These are phyloP conservation scores for Rosa chinensis DNA, from an alignment of 306 rosid species.

Conservation along the genomic window DNA sequence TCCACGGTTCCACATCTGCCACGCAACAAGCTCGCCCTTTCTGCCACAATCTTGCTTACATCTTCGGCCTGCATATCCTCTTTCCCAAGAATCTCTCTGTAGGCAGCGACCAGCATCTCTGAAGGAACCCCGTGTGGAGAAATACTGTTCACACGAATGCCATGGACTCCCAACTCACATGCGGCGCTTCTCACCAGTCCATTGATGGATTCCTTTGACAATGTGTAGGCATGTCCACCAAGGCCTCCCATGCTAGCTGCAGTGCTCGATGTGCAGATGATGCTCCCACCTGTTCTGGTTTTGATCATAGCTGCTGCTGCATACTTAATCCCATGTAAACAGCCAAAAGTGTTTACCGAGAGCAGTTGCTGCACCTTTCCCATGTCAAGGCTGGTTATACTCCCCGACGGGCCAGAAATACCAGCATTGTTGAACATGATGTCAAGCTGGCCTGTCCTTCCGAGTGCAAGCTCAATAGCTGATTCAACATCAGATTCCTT, in stretches of 20 bases:
- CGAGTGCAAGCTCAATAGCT: slow-evolving; percentile 49
- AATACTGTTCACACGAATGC: slow-evolving; percentile 69
- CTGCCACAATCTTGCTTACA: slow-evolving; percentile 41
- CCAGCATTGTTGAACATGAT: slow-evolving; percentile 89
- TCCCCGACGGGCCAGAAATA: slow-evolving; percentile 46
- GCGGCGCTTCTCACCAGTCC: slow-evolving; percentile 71
- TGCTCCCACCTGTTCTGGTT: slow-evolving; percentile 51
- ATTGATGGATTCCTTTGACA: slow-evolving; percentile 62
- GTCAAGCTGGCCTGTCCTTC: slow-evolving; percentile 72
- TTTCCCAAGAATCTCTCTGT: slow-evolving; percentile 26
- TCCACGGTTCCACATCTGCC: slow-evolving; percentile 53
- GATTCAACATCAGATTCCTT: slow-evolving; percentile 69
- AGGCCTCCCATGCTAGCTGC: slow-evolving; percentile 75
- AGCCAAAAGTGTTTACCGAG: slow-evolving; percentile 54
- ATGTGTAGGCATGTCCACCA: slow-evolving; percentile 60
- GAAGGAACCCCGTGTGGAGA: slow-evolving; percentile 86
- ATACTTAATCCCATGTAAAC: slow-evolving; percentile 69
- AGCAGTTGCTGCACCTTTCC: slow-evolving; percentile 37
- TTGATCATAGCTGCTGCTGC: slow-evolving; percentile 76
- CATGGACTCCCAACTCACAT: slow-evolving; percentile 69
- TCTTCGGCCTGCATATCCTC: slow-evolving; percentile 45
- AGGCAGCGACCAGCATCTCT: slow-evolving; percentile 59
- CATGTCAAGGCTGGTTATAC: slow-evolving; percentile 62
- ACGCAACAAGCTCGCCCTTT: slow-evolving; percentile 54
- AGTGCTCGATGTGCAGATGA: slow-evolving; percentile 73